Evolutionary conservation across 2,329 filamentous ascomycete genomes (phyloP), one percentile per base, ranked within the genome.

Genomic region (Fusarium sp.): DNA sequence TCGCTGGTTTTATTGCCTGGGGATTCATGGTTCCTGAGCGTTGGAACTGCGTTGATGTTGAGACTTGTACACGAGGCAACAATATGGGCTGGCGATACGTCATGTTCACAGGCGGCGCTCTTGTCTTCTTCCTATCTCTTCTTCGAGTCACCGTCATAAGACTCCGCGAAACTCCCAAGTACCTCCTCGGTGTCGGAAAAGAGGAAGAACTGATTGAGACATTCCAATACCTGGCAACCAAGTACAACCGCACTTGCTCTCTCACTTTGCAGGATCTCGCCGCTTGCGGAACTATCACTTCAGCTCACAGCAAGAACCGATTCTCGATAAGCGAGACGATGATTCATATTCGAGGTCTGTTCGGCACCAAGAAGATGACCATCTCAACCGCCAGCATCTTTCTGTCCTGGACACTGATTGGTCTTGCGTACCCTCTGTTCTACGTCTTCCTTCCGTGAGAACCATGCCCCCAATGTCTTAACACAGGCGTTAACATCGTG

Each of bases 381-480:
- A 13, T 65, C 12, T 70, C 69, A 20, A 72, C 69, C 3, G 13
- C 26, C 3, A 68, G 70, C 31, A 72, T 63, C 14, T 55, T 72
- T 15, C 22, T 72, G 8, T 72, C 69, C 2, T 72, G 69, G 69
- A 63, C 89, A 0, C 78, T 92, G 5, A 92, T 94, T 39, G 92
- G 92, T 12, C 85, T 94, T 0, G 92, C 91, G 1, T 94, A 94
- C 75, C 92, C 93, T 0, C 84, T 95, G 0, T 95, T 93, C 81
- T 92, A 93, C 73, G 92, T 94, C 60, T 95, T 94, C 80, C 83
- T 94, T 4, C 90, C 90, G 84, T 87, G 79, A 72, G 17, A 26
- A 18, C 24, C 18, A 31, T 20, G 22, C 13, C 39, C n/a, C 14
- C 15, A 10, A 1, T 5, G 10, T 7, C 36, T 13, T 31, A 1